Evolutionary conservation across 1,284 basidiomycete species (phyloP).

Genomic region (Gomphus sp.): DNA sequence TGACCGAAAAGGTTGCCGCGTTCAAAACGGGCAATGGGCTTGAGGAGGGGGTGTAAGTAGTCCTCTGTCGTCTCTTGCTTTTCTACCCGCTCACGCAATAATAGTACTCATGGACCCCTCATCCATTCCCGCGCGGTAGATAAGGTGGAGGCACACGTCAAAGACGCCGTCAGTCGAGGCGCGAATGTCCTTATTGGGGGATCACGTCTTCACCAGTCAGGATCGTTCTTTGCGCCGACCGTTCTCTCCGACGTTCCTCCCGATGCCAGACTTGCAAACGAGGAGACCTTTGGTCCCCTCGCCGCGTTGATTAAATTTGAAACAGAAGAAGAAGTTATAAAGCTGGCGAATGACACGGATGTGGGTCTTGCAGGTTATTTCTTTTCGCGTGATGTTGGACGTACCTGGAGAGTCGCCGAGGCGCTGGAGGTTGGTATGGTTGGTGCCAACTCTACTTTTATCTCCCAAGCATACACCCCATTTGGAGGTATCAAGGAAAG

Average conservation of each 20-base stretch:
- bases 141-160: slow-evolving; percentile 84
- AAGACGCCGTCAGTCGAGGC: slow-evolving; percentile 76
- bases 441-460: slow-evolving; percentile 76
- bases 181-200: slow-evolving; percentile 88
- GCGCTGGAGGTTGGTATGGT: slow-evolving; percentile 96
- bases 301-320: slow-evolving; percentile 78
- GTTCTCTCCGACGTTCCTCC: slow-evolving; percentile 81
- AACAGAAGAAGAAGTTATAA: slow-evolving; percentile 87
- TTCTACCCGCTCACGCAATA: background rate
- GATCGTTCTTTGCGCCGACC: slow-evolving; percentile 81
- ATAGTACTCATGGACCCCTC: slow-evolving; percentile 82
- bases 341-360: slow-evolving; percentile 75
- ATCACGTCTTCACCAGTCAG: slow-evolving; percentile 37
- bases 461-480: slow-evolving; percentile 77
- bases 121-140: slow-evolving; percentile 82
- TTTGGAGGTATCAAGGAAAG: slow-evolving; percentile 93
- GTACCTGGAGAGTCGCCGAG: slow-evolving; percentile 98
- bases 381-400: slow-evolving; percentile 82
- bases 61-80: background rate
- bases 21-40: slow-evolving; percentile 93
- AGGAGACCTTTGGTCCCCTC: slow-evolving; percentile 88
- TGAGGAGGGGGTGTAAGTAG: slow-evolving; percentile 62
- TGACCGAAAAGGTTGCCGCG: slow-evolving; percentile 74
- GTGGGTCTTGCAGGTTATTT: slow-evolving; percentile 93
- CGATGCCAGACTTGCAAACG: slow-evolving; percentile 51